Base-by-base conservation (phyloP, 73 alveolate genomes). In the Tetrahymena thermophila region DNA sequence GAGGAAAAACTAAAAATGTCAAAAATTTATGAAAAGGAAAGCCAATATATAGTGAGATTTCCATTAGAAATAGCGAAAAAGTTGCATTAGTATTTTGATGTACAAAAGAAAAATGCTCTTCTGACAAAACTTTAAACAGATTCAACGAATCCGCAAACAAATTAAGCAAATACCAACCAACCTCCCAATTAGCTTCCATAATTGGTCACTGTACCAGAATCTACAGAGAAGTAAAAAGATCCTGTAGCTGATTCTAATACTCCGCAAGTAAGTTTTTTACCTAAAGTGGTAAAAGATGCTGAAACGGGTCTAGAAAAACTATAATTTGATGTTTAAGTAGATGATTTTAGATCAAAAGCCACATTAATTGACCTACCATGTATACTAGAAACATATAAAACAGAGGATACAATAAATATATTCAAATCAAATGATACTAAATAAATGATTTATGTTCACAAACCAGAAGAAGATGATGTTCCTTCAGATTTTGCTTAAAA, bases 341-440 rank as follows among this genome's bases (percentile, higher is more conserved):
- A 58, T 35, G 55, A 40, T 43, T 56, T 37, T 35, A 94, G 71
- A 35, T 43, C 96, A 37, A 35, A 37, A 35, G 94, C 84, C 34
- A 31, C 93, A 1, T 31, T 94, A 25, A 93, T 94, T 7, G 96
- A 94, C 95, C 95, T 94, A 35, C 96, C 96, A 35, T 57, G 95
- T 23, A 94, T 94, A 11, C 55, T 94, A 43, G 96, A 94, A 94
- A 94, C 95, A 10, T 94, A 94, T 35, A 94, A 94, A 94, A 94
- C 96, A 40, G 85, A 71, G 43, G 96, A 94, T 94, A 37, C 85
- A 16, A 94, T 94, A 23, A 94, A 94, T 56, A 71, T 42, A 25
- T 94, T 94, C 96, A 94, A 94, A 71, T 71, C 84, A 21, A 71
- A 50, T 35, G 96, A 94, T 31, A 94, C 93, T 15, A 35, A 50